Evolutionary conservation across 140 eudicot species (phyloP), one percentile per base, ranked within the genome.

Genomic region (Anethum foeniculum): DNA sequence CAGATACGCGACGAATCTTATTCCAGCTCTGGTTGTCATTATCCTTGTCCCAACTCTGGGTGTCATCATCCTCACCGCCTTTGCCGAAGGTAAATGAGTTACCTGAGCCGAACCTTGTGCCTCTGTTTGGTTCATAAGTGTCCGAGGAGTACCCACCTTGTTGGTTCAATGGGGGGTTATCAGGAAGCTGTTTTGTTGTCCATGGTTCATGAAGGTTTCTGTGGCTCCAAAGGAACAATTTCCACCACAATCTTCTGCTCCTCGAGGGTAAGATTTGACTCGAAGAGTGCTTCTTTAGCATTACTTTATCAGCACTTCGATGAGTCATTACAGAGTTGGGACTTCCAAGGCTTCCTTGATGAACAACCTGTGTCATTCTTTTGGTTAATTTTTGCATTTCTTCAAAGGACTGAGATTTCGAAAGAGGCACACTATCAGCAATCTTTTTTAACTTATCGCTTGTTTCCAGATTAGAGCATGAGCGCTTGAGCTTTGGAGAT

Each of bases 231-330:
- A 94, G 85, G 81, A 94, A 90, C 84, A 94, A 62, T 72, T 94
- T 94, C 98, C 98, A 94, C 98, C 98, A 94, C 83, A 94, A 80
- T 80, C 60, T 90, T 78, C 93, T 78, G 81, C 97, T 94, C 72
- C 96, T 84, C 6, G 98, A 94, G 4, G 98, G 98, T 30, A 94
- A 84, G 47, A 94, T 86, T 74, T 94, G 98, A 77, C 94, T 91
- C 6, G 97, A 92, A 49, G 97, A 94, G 79, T 85, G 89, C 83
- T 92, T 94, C 84, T 92, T 86, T 82, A 94, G 72, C 82, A 91
- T 89, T 80, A 94, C 97, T 84, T 88, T 88, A 77, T 94, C 97
- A 0, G 98, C 98, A 48, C 96, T 91, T 19, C 85, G 82, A 51
- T 84, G 87, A 16, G 87, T 81, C 75, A 81, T 51, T 44, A 81